Base-by-base conservation (phyloP, 176 grass and related monocot species). In the Bromus sterilis region DNA sequence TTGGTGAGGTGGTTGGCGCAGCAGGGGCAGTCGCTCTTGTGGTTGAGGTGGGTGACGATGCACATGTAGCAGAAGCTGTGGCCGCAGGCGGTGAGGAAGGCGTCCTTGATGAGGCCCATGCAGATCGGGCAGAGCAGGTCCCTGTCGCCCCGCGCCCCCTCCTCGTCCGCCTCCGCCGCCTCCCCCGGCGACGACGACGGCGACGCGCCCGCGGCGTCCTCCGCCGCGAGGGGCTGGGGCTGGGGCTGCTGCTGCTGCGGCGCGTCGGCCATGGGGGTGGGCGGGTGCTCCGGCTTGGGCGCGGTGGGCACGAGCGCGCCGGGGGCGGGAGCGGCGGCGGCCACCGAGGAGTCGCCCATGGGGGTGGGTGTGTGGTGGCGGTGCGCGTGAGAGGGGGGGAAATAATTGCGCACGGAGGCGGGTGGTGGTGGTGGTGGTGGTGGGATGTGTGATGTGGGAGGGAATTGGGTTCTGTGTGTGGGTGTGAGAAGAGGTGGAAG, bases 61-160 rank as follows among this genome's bases (percentile, higher is more conserved):
- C 95, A 98, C 90, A 95, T 93, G 88, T 98, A 98, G 85, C 95
- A 98, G 88, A 98, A 98, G 84, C 88, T 95, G 85, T 98, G 95
- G 4, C 95, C 92, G 66, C 95, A 98, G 41, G 90, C 71, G 63
- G 95, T 98, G 78, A 98, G 84, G 83, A 98, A 98, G 75, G 95
- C 95, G 58, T 98, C 95, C 93, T 95, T 98, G 79, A 98, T 93
- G 83, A 95, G n/a, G 11, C 86, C 95, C 95, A 98, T 98, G 84
- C 95, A 98, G 85, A 98, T 98, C 80, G 95, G 95, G 82, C 92
- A 98, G 29, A 94, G 92, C 44, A 98, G 86, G 74, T 98, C 95
- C 88, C 88, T 93, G 15, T 98, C 95, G 1, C 74, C 71, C 56
- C 4, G 42, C 36, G n/a, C 36, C 63, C 6, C 16, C 75, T 29